A percentile compares a stretch with the other conserved stretches of the same genome.
These are phyloP conservation scores for Exidia glandulosa DNA, from an alignment of 768 basidiomycete species.

Conservation along the genomic window DNA sequence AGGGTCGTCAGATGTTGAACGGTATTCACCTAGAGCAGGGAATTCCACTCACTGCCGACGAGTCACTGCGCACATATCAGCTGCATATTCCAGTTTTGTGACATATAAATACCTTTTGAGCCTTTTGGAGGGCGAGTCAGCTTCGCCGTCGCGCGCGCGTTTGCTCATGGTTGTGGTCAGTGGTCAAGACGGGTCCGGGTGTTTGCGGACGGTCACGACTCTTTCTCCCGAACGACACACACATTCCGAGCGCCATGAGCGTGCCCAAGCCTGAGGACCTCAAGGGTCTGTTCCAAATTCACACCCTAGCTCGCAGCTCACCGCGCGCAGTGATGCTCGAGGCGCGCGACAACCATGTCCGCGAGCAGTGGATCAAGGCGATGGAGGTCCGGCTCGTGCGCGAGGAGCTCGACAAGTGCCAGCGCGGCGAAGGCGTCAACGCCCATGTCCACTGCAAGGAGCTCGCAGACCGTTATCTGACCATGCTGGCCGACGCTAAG, in stretches of 20 bases:
- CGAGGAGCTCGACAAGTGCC: slow-evolving; percentile 83
- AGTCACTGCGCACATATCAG: slow-evolving; percentile 37
- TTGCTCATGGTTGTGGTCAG: slow-evolving; percentile 3
- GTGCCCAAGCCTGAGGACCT: not conserved
- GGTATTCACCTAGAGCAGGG: slow-evolving; percentile 64
- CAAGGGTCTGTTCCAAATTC: not conserved
- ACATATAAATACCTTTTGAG: slow-evolving; percentile 40
- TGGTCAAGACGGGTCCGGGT: too few species aligned
- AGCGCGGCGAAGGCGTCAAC: slow-evolving; percentile 83
- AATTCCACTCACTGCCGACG: slow-evolving; percentile 32
- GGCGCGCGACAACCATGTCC: slow-evolving; percentile 58
- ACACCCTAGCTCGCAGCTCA: not conserved
- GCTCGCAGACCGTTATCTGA: slow-evolving; percentile 69
- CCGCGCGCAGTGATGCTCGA: slow-evolving; percentile 9
- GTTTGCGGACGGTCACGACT: not conserved
- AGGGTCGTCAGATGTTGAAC: slow-evolving; percentile 41
- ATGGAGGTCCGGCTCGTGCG: slow-evolving; percentile 89
- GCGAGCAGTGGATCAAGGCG: slow-evolving; percentile 88
- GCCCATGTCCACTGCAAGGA: slow-evolving; percentile 83
- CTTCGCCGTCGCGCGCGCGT: slow-evolving; percentile 4
- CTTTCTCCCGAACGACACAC: not conserved
- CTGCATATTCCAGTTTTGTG: slow-evolving; percentile 8
- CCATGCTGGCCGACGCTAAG: slow-evolving; percentile 69
- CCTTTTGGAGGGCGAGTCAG: slow-evolving; percentile 4
- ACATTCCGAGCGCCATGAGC: not conserved